Evolutionary conservation across 306 rosid species (phyloP).

Genomic region (Prosopis cineraria): DNA sequence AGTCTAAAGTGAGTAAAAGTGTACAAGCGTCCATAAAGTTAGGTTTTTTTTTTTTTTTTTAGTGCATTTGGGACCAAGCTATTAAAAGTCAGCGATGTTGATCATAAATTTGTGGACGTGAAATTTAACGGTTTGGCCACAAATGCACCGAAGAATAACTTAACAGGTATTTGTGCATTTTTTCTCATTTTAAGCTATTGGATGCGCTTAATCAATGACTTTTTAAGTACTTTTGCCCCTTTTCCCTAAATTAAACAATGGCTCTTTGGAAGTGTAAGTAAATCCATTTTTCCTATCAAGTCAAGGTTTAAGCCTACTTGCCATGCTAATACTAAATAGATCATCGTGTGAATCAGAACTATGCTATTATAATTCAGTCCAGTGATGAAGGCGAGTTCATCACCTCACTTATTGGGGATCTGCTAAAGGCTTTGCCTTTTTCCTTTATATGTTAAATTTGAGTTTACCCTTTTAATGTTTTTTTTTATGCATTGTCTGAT

Average conservation of each 20-base stretch:
- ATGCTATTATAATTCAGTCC: background rate
- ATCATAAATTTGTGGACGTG: too few species aligned
- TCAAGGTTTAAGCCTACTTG: background rate
- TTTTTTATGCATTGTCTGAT: slow-evolving; percentile 18
- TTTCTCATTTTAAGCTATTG: too few species aligned
- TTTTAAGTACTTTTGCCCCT: too few species aligned
- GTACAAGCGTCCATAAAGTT: too few species aligned
- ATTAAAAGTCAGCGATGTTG: too few species aligned
- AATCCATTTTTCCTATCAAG: background rate
- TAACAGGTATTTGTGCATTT: too few species aligned
- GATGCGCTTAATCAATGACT: too few species aligned
- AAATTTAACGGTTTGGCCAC: too few species aligned
- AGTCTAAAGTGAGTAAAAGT: too few species aligned
- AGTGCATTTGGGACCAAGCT: too few species aligned
- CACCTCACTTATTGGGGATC: background rate
- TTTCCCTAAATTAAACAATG: background rate
- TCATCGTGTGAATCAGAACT: background rate
- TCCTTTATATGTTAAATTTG: background rate
- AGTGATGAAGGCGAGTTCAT: slow-evolving; percentile 15
- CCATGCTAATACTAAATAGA: background rate
- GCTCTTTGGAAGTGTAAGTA: background rate
- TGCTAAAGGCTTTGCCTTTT: slow-evolving; percentile 1
- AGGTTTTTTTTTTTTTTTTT: too few species aligned
- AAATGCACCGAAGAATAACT: too few species aligned
- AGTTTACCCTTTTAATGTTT: slow-evolving; percentile 1